A percentile compares a stretch with the other conserved stretches of the same genome.
Evolutionary conservation across 2,329 filamentous ascomycete species (phyloP).

Genomic region (Coniochaeta sp.): DNA sequence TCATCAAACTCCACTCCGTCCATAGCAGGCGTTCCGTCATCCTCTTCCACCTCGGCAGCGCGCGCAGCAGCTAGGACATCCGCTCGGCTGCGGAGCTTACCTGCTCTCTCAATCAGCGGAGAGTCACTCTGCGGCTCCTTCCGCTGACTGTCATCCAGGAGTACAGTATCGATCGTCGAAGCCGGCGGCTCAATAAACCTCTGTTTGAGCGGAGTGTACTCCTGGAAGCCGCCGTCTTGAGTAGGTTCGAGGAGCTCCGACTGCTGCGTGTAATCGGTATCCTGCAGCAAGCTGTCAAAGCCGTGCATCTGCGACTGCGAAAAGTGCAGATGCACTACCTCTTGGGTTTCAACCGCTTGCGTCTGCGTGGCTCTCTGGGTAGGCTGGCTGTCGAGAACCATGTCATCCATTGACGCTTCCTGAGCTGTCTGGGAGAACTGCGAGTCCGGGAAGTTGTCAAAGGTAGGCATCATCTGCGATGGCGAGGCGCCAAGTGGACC

Average conservation of each 20-base stretch:
- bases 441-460: conserved; percentile 49
- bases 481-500: conserved; percentile 27
- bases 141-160: conserved; percentile 31
- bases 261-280: conserved; percentile 47
- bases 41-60: conserved; percentile 34
- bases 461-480: conserved; percentile 46
- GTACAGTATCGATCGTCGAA: conserved; percentile 66
- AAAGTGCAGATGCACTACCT: conserved; percentile 38
- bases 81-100: conserved; percentile 36
- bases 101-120: conserved; percentile 55
- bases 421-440: conserved; percentile 56
- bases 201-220: conserved; percentile 63
- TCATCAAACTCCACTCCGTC: conserved; percentile 20
- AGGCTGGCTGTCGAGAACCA: conserved; percentile 40
- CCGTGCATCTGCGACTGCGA: conserved; percentile 54
- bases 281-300: conserved; percentile 47
- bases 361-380: conserved; percentile 28
- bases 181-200: conserved; percentile 57
- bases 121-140: conserved; percentile 46
- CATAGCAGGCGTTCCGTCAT: conserved; percentile 18
- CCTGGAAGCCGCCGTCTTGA: conserved; percentile 71
- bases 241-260: conserved; percentile 69
- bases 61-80: conserved; percentile 16
- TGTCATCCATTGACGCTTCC: conserved; percentile 39
- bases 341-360: conserved; percentile 25